These are phyloP conservation scores for Orbilia blumenaviensis DNA, from an alignment of 2,329 filamentous ascomycete genomes.

Conservation along the genomic window DNA sequence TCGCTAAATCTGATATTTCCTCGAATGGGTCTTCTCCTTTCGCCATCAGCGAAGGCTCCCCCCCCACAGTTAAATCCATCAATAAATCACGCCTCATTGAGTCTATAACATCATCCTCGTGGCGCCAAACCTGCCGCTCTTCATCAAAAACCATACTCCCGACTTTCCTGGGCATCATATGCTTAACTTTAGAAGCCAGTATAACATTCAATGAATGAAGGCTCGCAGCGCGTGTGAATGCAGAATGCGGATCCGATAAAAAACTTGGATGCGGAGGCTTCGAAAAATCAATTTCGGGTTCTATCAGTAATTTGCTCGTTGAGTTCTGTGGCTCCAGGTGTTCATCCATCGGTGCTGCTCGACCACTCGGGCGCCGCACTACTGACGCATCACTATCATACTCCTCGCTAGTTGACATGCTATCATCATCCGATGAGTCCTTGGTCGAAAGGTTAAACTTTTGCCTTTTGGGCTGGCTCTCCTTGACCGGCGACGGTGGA, in stretches of 20 bases:
- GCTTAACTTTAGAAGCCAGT: conserved; percentile 37
- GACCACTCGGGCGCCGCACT: not conserved
- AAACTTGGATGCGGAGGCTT: conserved; percentile 39
- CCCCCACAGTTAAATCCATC: not conserved
- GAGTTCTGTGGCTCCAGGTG: conserved; percentile 10
- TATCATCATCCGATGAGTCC: not conserved
- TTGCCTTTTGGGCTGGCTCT: conserved; percentile 38
- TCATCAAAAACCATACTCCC: conserved; percentile 50
- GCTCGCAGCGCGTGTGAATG: conserved; percentile 18
- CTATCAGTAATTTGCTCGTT: conserved; percentile 28
- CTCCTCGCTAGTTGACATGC: not conserved
- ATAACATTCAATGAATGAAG: conserved; percentile 48
- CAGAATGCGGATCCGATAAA: conserved; percentile 24
- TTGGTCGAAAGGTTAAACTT: conserved; percentile 24
- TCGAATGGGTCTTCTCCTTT: conserved; percentile 32
- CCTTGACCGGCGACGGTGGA: conserved; percentile 39
- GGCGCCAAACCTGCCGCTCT: conserved; percentile 33
- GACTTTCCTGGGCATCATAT: conserved; percentile 50
- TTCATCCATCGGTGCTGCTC: not conserved
- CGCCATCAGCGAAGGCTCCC: not conserved
- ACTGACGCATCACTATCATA: not conserved
- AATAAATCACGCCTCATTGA: not conserved
- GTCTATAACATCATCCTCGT: conserved; percentile 6
- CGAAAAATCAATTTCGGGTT: conserved; percentile 46
- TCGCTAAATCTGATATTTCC: conserved; percentile 45